These are phyloP conservation scores for Linum trigynum DNA, from an alignment of 345 rosid genomes.

Conservation along the genomic window DNA sequence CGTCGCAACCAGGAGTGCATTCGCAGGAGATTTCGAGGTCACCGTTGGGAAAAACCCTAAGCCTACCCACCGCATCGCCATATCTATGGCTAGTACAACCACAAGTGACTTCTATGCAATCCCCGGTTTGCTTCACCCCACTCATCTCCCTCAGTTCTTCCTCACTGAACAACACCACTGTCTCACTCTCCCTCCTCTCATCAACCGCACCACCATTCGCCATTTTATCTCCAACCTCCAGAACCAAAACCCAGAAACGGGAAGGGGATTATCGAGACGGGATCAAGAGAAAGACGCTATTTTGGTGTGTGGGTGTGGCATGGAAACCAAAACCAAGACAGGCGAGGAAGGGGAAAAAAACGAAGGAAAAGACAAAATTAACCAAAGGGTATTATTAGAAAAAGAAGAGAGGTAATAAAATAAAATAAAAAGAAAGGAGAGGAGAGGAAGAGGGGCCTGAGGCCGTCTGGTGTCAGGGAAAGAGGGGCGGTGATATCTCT, in stretches of 20 bases:
- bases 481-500: background rate
- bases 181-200: conserved; percentile 24
- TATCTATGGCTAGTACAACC: conserved; percentile 98
- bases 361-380: background rate
- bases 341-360: conserved; percentile 1
- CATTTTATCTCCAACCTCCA: conserved; percentile 22
- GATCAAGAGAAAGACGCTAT: conserved; percentile 15
- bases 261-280: conserved; percentile 17
- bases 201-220: conserved; percentile 47
- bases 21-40: conserved; percentile 92
- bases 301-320: conserved; percentile 30
- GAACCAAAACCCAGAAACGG: conserved; percentile 3
- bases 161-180: conserved; percentile 49
- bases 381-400: conserved; percentile 12
- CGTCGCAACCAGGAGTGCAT: conserved; percentile 97
- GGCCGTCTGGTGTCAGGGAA: background rate
- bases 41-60: conserved; percentile 95
- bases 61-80: conserved; percentile 97
- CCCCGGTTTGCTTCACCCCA: conserved; percentile 58
- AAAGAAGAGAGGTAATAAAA: background rate
- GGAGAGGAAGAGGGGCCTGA: background rate
- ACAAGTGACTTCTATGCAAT: conserved; percentile 86
- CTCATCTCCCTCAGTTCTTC: conserved; percentile 85
- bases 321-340: conserved; percentile 28
- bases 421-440: too few relatives aligned